Percentiles rank a stretch among this genome's conserved stretches.
Conservation (phyloP, 202 grass and related monocot genomes). For the Cymbopogon flexuosus region DNA sequence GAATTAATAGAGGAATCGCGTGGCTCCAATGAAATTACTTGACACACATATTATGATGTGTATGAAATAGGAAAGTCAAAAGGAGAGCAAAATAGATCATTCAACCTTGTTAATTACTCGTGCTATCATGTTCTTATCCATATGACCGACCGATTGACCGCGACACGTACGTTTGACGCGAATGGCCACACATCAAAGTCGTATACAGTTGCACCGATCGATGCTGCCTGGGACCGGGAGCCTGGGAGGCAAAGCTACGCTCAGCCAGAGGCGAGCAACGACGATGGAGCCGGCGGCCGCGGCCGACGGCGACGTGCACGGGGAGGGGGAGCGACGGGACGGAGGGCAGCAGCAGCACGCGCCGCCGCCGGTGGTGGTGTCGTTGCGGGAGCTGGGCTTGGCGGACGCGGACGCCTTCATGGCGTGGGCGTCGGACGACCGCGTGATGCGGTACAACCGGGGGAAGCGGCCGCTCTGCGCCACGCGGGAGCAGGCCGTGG, state of each 20-base stretch:
- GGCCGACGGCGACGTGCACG: neutral
- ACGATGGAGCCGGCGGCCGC: neutral
- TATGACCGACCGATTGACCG: neutral
- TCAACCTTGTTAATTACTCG: neutral
- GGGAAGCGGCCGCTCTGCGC: constrained; percentile 40
- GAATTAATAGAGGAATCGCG: too few species aligned
- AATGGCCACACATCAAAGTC: neutral
- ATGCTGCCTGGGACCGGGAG: neutral
- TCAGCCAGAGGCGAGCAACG: neutral
- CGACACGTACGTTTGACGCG: neutral
- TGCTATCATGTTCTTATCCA: neutral
- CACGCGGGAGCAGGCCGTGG: constrained; percentile 29
- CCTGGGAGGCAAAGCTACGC: too few species aligned
- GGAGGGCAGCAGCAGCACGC: neutral
- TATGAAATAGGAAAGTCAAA: neutral
- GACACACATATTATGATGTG: too few species aligned
- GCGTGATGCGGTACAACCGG: constrained; percentile 41
- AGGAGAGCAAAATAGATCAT: neutral
- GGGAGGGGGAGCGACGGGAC: neutral
- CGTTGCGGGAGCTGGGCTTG: constrained; percentile 44
- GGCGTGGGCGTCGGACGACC: constrained; percentile 62
- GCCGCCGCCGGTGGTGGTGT: neutral
- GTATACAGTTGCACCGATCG: neutral
- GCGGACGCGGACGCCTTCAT: constrained; percentile 45
- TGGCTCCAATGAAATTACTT: too few species aligned